Percentiles rank a stretch among this genome's conserved stretches.
Conservation (phyloP, 2,329 filamentous ascomycete genomes). For the Aspergillus sp. region DNA sequence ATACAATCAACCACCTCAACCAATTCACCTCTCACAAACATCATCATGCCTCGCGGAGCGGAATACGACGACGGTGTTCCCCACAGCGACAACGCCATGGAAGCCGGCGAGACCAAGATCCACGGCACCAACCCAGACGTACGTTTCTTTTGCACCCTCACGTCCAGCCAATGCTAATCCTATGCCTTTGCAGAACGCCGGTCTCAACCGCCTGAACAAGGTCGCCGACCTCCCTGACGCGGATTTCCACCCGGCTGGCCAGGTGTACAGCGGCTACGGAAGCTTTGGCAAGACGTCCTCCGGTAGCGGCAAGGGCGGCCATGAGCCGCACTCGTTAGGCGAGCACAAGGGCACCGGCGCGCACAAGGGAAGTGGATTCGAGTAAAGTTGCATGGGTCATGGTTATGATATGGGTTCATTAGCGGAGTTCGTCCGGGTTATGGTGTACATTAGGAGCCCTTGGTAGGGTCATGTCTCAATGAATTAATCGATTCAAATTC, state of each 20-base stretch:
- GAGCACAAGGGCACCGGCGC: slow-evolving; percentile 33
- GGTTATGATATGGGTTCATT: neutral
- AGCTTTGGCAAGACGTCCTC: slow-evolving; percentile 19
- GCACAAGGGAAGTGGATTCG: slow-evolving; percentile 10
- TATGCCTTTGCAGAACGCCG: slow-evolving; percentile 18
- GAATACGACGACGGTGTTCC: slow-evolving; percentile 37
- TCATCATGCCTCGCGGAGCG: slow-evolving; percentile 38
- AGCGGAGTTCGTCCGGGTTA: neutral
- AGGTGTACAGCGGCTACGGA: slow-evolving; percentile 22
- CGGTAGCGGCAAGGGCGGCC: slow-evolving; percentile 38
- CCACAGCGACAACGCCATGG: slow-evolving; percentile 40
- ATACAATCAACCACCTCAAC: neutral
- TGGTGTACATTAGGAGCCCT: too few species aligned
- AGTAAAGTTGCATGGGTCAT: neutral
- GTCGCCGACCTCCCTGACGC: slow-evolving; percentile 35
- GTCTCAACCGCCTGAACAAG: slow-evolving; percentile 30
- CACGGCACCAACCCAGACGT: slow-evolving; percentile 35
- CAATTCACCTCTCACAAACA: too few species aligned
- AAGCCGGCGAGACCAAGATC: slow-evolving; percentile 29
- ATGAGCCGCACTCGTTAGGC: slow-evolving; percentile 33
- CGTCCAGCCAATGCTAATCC: neutral
- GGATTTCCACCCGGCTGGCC: slow-evolving; percentile 21
- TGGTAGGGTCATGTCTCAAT: neutral
- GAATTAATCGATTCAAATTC: neutral
- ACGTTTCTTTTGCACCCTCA: slow-evolving; percentile 7